phyloP scores from a whole-genome alignment of 1,284 basidiomycete species.

The Thecaphora thlaspeos region DNA sequence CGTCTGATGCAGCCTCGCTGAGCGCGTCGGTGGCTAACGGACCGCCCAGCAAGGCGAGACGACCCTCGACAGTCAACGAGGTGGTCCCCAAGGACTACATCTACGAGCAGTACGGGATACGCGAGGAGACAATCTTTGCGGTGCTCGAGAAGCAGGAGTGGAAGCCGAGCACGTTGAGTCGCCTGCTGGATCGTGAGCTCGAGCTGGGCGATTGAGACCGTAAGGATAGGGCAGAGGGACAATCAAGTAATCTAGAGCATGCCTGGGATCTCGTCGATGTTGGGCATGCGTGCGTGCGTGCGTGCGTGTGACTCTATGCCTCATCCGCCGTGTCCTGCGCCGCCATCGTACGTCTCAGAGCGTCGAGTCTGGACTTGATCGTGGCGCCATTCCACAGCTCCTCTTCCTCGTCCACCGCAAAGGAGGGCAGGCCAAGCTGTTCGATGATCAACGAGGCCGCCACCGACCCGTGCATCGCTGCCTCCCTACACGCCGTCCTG shows the following conservation, averaged over 20 bases:
- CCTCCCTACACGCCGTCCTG: slow-evolving; percentile 4
- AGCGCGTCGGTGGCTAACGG: too few relatives aligned
- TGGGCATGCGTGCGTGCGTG: too few relatives aligned
- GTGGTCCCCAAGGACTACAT: slow-evolving; percentile 40
- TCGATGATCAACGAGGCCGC: slow-evolving; percentile 39
- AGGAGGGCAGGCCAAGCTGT: slow-evolving; percentile 33
- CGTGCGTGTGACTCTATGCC: too few relatives aligned
- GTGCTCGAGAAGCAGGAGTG: slow-evolving; percentile 47
- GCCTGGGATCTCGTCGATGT: too few relatives aligned
- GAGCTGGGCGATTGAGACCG: slow-evolving; percentile 34
- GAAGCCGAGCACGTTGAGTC: slow-evolving; percentile 46
- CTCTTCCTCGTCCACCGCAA: slow-evolving; percentile 9
- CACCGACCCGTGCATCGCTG: slow-evolving; percentile 31
- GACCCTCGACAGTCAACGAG: not conserved
- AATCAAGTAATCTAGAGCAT: too few relatives aligned
- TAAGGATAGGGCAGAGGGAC: too few relatives aligned
- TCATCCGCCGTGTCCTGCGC: too few relatives aligned
- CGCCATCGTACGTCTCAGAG: not conserved
- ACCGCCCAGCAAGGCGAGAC: too few relatives aligned
- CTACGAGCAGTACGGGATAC: slow-evolving; percentile 52
- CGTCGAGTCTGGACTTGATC: slow-evolving; percentile 3
- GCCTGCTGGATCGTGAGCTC: slow-evolving; percentile 49
- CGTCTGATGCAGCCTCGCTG: too few relatives aligned
- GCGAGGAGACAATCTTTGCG: slow-evolving; percentile 38
- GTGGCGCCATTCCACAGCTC: slow-evolving; percentile 31